These are phyloP conservation scores for Kitagawia praeruptora DNA, from an alignment of 129 eudicot species.

Conservation along the genomic window DNA sequence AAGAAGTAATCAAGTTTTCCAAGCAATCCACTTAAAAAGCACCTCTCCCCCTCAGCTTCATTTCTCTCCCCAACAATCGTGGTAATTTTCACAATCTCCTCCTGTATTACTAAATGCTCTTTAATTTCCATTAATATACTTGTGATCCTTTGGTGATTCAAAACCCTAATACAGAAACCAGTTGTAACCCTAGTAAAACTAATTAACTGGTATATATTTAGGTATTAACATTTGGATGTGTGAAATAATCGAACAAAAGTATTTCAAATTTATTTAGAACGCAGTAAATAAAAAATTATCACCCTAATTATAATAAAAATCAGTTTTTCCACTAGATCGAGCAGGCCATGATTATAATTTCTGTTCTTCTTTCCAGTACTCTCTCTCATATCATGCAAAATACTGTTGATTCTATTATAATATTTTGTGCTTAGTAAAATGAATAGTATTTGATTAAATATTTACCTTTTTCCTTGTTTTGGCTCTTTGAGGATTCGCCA, in stretches of 20 bases:
- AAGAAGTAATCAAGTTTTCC: slow-evolving; percentile 21
- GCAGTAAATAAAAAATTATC: neutral
- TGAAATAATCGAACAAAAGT: neutral
- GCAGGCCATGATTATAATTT: neutral
- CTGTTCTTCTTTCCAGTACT: neutral
- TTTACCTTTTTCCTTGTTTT: slow-evolving; percentile 15
- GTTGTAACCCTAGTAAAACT: neutral
- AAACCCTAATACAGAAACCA: neutral
- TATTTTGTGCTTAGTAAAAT: slow-evolving; percentile 2
- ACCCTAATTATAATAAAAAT: neutral
- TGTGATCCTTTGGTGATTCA: neutral
- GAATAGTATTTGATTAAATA: slow-evolving; percentile 1
- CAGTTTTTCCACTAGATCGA: neutral
- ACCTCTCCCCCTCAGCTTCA: slow-evolving; percentile 12
- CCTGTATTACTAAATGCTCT: neutral
- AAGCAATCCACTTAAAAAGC: slow-evolving; percentile 26
- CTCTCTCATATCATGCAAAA: slow-evolving; percentile 34
- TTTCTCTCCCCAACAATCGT: slow-evolving; percentile 13
- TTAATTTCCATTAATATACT: neutral
- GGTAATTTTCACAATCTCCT: slow-evolving; percentile 17
- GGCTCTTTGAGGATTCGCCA: slow-evolving; percentile 29
- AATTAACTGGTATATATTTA: neutral
- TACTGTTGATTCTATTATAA: slow-evolving; percentile 12
- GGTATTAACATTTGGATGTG: neutral
- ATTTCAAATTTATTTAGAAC: neutral